A percentile compares a stretch with the other conserved stretches of the same genome.
These are phyloP conservation scores for Diospyros kaki DNA, from an alignment of 148 eudicot genomes.

Conservation along the genomic window DNA sequence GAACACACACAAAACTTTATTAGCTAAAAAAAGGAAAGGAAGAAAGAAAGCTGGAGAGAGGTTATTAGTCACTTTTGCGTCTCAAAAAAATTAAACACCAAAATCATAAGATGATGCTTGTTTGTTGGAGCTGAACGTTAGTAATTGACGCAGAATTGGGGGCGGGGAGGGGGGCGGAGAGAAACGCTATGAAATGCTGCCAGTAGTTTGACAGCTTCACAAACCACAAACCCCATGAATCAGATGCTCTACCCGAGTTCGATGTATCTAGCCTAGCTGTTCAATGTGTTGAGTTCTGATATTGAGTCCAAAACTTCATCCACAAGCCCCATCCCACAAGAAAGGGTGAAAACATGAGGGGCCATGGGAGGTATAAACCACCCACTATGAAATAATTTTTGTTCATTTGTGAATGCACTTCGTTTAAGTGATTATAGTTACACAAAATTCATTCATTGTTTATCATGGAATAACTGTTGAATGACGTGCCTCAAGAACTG, in stretches of 20 bases:
- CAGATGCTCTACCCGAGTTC: background rate
- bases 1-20: background rate
- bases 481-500: too few relatives aligned
- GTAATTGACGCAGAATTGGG: too few relatives aligned
- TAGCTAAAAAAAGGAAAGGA: background rate
- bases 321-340: background rate
- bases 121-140: too few relatives aligned
- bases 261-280: background rate
- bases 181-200: too few relatives aligned
- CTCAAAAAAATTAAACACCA: background rate
- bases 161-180: too few relatives aligned
- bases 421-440: background rate
- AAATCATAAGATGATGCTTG: too few relatives aligned
- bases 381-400: background rate
- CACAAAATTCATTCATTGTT: background rate
- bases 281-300: background rate
- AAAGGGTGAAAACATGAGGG: background rate
- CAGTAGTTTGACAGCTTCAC: background rate
- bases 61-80: background rate
- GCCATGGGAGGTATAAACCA: background rate
- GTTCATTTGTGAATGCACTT: background rate
- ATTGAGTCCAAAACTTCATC: background rate
- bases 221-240: background rate
- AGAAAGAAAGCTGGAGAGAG: background rate
- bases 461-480: background rate